Evolutionary conservation across 352 stramenopile species (phyloP).

Genomic region (Vaucheria bursata): DNA sequence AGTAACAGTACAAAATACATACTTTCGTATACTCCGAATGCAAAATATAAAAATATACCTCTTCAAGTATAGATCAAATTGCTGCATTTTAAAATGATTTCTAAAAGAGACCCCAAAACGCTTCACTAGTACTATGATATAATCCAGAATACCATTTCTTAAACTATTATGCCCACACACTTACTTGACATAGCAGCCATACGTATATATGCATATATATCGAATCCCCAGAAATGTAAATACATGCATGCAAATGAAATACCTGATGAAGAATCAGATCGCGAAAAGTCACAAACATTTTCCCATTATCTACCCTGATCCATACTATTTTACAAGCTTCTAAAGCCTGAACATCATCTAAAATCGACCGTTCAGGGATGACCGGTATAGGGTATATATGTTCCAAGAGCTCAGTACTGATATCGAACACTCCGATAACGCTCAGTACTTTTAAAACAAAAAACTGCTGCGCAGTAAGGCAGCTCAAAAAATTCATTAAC

Average conservation of each 20-base stretch:
- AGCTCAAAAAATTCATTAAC: constrained; percentile 30
- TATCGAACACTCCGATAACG: constrained; percentile 22
- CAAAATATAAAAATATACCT: too few relatives aligned
- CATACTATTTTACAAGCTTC: constrained; percentile 26
- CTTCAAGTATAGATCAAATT: too few relatives aligned
- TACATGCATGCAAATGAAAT: background rate
- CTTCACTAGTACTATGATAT: too few relatives aligned
- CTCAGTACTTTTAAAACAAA: constrained; percentile 38
- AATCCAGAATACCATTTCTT: too few relatives aligned
- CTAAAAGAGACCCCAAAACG: too few relatives aligned
- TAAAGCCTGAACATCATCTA: constrained; percentile 17
- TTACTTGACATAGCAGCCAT: too few relatives aligned
- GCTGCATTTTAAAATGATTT: too few relatives aligned
- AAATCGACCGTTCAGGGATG: background rate
- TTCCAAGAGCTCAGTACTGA: constrained; percentile 18
- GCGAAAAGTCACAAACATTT: constrained; percentile 12
- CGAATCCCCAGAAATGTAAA: too few relatives aligned
- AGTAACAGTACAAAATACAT: background rate
- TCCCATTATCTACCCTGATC: constrained; percentile 3
- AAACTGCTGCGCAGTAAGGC: constrained; percentile 31
- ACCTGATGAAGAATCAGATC: constrained; percentile 31
- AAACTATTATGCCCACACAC: too few relatives aligned
- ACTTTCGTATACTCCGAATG: too few relatives aligned
- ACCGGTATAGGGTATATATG: constrained; percentile 36
- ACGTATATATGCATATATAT: too few relatives aligned